Evolutionary conservation across 2,329 filamentous ascomycete species (phyloP), one percentile per base, ranked within the genome.

Genomic region (Xylariales sp.): DNA sequence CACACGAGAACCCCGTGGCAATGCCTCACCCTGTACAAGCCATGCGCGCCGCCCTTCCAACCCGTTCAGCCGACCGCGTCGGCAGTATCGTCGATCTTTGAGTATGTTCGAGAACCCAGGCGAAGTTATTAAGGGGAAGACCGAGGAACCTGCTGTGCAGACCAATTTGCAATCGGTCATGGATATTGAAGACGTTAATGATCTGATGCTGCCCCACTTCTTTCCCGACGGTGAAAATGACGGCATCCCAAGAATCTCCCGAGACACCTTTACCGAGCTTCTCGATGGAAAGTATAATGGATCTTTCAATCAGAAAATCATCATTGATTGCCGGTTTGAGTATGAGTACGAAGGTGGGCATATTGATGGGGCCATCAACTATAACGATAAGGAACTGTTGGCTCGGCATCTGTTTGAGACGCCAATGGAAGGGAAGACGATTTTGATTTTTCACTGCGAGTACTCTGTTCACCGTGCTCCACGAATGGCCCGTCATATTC

Each of bases 301-400:
- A 32, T 80, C 88, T 30, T 98, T 92, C 79, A 90, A 94, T 68
- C 88, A 94, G 78, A 90, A 93, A 78, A 88, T 97, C 80, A 86
- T 99, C 76, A 91, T 99, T 75, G 96, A 99, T 80, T 99, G 96
- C 80, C 92, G 96, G 23, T 99, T 99, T 78, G 96, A 99, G 84
- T 99, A 99, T 80, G 96, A 99, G 82, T 99, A 97, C 78, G 91
- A 97, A 16, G 96, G 96, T 64, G 96, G 96, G 41, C 96, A 99
- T 79, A 97, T 99, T 77, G 88, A 94, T 73, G 92, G 92, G 18
- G 96, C 96, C 50, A 85, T 97, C 81, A 99, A 99, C 84, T 96
- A 94, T 84, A 98, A 97, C 81, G 93, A 97, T 83, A 97, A 97
- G 81, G 95, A 99, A 76, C 83, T 92, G 68, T 85, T 99, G 66